phyloP scores from a whole-genome alignment of 345 rosid species.

The Lepidium sativum region DNA sequence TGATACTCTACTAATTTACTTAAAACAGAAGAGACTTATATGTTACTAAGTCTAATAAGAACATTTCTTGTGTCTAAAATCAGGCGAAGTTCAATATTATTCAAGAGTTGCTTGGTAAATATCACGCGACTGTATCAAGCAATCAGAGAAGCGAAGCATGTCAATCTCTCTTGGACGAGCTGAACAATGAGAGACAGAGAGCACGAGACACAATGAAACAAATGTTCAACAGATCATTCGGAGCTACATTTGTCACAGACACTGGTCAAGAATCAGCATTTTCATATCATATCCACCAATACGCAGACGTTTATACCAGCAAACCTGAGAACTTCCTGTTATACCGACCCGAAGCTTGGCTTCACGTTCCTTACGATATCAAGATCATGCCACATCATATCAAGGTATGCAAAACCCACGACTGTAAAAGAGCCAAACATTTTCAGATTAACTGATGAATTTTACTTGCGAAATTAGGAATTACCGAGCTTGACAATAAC shows the following conservation, averaged over 20 bases:
- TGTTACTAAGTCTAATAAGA: neutral
- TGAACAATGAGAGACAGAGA: constrained; percentile 67
- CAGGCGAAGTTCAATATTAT: constrained; percentile 96
- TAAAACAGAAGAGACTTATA: too few species aligned
- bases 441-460: neutral
- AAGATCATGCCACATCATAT: constrained; percentile 98
- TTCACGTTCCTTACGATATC: constrained; percentile 77
- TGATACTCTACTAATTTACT: neutral
- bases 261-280: constrained; percentile 94
- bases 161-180: constrained; percentile 51
- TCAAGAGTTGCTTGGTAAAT: constrained; percentile 86
- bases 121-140: constrained; percentile 47
- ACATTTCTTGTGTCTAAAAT: neutral
- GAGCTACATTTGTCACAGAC: constrained; percentile 90
- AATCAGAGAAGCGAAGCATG: constrained; percentile 45
- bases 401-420: constrained; percentile 41
- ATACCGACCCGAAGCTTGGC: constrained; percentile 89
- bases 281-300: constrained; percentile 90
- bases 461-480: neutral
- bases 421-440: neutral
- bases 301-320: constrained; percentile 88
- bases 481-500: neutral
- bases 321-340: constrained; percentile 85
- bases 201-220: constrained; percentile 63
- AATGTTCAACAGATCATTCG: constrained; percentile 90